Evolutionary conservation across 345 rosid species (phyloP).

Genomic region (Psidium friedrichsthalianum): DNA sequence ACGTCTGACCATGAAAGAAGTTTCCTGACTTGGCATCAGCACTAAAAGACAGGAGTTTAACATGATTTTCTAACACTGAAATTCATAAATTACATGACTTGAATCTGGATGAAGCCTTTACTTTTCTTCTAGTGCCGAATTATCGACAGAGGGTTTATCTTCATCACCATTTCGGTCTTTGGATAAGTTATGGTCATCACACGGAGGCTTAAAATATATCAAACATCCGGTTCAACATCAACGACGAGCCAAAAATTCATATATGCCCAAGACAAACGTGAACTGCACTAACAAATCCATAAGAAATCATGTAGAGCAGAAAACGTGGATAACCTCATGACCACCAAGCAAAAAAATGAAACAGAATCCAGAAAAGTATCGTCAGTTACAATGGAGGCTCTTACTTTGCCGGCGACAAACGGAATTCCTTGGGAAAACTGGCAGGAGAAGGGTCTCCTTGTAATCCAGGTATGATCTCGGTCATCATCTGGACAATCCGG

Average conservation of each 20-base stretch:
- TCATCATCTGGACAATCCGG: constrained; percentile 56
- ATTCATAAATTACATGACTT: neutral
- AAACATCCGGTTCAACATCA: neutral
- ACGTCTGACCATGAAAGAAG: neutral
- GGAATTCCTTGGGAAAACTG: constrained; percentile 44
- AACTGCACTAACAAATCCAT: neutral
- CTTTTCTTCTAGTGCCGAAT: neutral
- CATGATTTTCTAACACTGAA: neutral
- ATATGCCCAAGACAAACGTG: neutral
- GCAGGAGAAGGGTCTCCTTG: constrained; percentile 81
- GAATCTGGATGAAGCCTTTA: neutral
- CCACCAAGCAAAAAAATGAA: neutral
- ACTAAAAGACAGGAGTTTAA: neutral
- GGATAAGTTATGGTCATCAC: neutral
- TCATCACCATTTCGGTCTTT: neutral
- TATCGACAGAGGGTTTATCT: neutral
- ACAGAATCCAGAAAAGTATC: neutral
- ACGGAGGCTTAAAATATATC: neutral
- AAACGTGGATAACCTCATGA: neutral
- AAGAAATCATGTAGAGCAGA: neutral
- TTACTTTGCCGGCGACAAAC: constrained; percentile 59
- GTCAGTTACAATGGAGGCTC: neutral
- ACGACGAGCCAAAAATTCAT: neutral
- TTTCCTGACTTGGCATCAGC: neutral
- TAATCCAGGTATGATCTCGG: constrained; percentile 62